A percentile compares a stretch with the other conserved stretches of the same genome.
phyloP scores from a whole-genome alignment of 257 asterid species.

The Gentiana straminea region DNA sequence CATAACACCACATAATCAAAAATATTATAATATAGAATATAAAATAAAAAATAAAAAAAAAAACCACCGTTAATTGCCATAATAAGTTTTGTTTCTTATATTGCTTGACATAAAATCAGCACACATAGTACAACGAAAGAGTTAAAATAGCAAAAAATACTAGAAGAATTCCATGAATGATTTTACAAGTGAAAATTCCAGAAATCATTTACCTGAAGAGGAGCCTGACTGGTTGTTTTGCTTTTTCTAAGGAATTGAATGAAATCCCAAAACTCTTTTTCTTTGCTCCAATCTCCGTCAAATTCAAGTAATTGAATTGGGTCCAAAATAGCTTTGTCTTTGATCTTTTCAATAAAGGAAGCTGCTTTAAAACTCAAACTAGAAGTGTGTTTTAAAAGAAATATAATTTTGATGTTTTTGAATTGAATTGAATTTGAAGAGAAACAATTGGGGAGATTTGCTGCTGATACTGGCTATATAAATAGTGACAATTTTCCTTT shows the following conservation, averaged over 20 bases:
- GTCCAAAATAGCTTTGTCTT: neutral
- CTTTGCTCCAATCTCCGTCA: slow-evolving; percentile 22
- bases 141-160: neutral
- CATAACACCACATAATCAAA: too few relatives aligned
- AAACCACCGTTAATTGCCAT: too few relatives aligned
- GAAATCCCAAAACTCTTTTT: slow-evolving; percentile 16
- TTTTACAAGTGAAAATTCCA: too few relatives aligned
- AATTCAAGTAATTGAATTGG: slow-evolving; percentile 9
- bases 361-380: neutral
- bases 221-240: slow-evolving; percentile 11
- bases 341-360: slow-evolving; percentile 1
- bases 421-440: neutral
- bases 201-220: slow-evolving; percentile 9
- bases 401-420: neutral
- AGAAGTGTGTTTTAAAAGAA: neutral
- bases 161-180: neutral
- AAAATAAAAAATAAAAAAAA: too few relatives aligned
- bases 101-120: too few relatives aligned
- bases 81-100: too few relatives aligned
- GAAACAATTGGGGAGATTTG: neutral
- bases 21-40: too few relatives aligned
- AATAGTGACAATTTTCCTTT: too few relatives aligned
- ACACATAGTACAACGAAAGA: neutral
- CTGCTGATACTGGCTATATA: slow-evolving; percentile 3
- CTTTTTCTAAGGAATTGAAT: slow-evolving; percentile 10